Evolutionary conservation across 352 stramenopile species (phyloP), one percentile per base, ranked within the genome.

Genomic region (Blastocystis sp.): DNA sequence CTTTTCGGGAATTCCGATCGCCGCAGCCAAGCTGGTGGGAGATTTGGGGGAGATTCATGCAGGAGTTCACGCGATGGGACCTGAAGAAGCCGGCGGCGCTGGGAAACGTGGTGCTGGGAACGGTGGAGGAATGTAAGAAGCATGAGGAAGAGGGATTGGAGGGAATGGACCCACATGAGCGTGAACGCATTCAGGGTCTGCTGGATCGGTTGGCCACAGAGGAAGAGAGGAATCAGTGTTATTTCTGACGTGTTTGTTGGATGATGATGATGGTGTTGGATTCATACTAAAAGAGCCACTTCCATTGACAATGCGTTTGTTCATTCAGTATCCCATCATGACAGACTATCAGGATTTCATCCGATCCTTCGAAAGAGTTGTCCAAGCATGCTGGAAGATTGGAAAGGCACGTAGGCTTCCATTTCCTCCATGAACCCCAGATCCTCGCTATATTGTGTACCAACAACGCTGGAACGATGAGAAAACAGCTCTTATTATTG

Each of bases 91-190:
- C 91, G 6, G 77, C 93, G 81, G 89, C 88, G 42, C 91, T 91
- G 0, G 92, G 94, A 88, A 95, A 95, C 86, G 87, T 93, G 24
- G 91, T 95, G 24, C 92, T 94, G 81, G 87, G 94, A 79, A 94
- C 91, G 57, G 91, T 89, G 42, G 93, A 92, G 87, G 91, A 94
- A 21, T 72, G 57, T 38, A 61, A 24, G 6, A 59, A 65, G 56
- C 77, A 77, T 18, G 77, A 86, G 40, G 42, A 73, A 51, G 38
- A 61, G 29, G 42, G 27, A 46, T 54, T 77, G 21, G 77, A 57
- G 27, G 53, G 40, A 24, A 65, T 86, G 36, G 24, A 86, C 32
- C 2, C 27, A 4, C 21, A 7, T 2, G 40, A 86, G 63, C 24
- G 57, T 32, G 27, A 27, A 8, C 14, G 49, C 1, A 63, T 81